phyloP scores from a whole-genome alignment of 1,284 basidiomycete genomes.

The Chiua sp. region DNA sequence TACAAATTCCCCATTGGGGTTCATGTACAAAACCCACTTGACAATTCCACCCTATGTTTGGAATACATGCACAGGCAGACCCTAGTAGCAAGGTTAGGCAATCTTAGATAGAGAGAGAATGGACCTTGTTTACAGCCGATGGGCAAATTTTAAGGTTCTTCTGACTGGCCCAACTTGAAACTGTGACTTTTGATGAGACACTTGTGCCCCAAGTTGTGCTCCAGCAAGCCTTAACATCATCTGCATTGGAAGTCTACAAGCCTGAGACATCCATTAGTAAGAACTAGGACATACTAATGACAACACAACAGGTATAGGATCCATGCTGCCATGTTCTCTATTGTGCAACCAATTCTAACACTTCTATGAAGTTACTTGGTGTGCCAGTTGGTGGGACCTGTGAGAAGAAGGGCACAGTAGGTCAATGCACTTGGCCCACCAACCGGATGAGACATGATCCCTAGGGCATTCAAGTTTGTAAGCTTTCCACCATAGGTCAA shows the following conservation, averaged over 20 bases:
- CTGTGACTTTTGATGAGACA: conserved; percentile 91
- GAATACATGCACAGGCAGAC: background rate
- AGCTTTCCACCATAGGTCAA: too few species aligned
- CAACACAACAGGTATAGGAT: conserved; percentile 99
- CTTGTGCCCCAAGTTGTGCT: conserved; percentile 90
- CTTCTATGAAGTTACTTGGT: too few species aligned
- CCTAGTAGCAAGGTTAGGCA: background rate
- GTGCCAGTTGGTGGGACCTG: too few species aligned
- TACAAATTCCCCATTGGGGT: conserved; percentile 94
- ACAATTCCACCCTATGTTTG: conserved; percentile 86
- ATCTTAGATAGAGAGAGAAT: background rate
- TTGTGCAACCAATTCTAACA: conserved; percentile 98
- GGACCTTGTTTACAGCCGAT: conserved; percentile 89
- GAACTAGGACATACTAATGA: conserved; percentile 80
- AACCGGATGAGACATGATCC: too few species aligned
- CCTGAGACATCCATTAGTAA: background rate
- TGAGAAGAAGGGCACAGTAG: too few species aligned
- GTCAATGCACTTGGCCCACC: too few species aligned
- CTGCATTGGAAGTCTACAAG: conserved; percentile 89
- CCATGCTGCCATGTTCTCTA: conserved; percentile 92
- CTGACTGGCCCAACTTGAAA: conserved; percentile 96
- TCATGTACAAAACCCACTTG: conserved; percentile 89
- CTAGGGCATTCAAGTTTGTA: too few species aligned
- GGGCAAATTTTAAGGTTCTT: conserved; percentile 99
- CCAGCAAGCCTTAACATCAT: conserved; percentile 95